A percentile compares a stretch with the other conserved stretches of the same genome.
Conservation (phyloP, 768 basidiomycete species). For the Suillus weaverae region DNA sequence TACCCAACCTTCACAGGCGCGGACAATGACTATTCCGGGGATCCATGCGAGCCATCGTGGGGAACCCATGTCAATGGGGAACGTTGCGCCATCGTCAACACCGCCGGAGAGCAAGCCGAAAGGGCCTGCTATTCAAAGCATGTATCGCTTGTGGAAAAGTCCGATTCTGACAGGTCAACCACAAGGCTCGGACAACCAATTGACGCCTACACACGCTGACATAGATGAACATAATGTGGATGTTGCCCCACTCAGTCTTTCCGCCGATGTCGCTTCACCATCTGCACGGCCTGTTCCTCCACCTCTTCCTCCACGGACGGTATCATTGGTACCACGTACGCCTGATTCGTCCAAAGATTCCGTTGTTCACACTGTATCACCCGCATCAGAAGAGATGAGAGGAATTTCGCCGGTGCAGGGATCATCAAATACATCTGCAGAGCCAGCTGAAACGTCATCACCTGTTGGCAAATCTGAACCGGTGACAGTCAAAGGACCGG, state of each 20-base stretch:
- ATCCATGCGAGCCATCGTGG: constrained; percentile 85
- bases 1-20: constrained; percentile 71
- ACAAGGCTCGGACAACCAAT: constrained; percentile 16
- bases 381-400: constrained; percentile 48
- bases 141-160: constrained; percentile 77
- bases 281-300: constrained; percentile 35
- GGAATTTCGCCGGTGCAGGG: constrained; percentile 25
- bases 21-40: constrained; percentile 84
- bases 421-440: constrained; percentile 9
- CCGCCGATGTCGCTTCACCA: constrained; percentile 20
- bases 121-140: constrained; percentile 60
- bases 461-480: constrained; percentile 9
- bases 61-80: constrained; percentile 84
- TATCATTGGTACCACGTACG: constrained; percentile 31
- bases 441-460: constrained; percentile 3
- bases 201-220: constrained; percentile 12
- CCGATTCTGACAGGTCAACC: constrained; percentile 38
- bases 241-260: constrained; percentile 29
- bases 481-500: constrained; percentile 4
- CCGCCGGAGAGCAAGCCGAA: constrained; percentile 39
- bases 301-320: constrained; percentile 44
- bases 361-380: constrained; percentile 25
- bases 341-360: constrained; percentile 26
- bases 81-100: constrained; percentile 52
- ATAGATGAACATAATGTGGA: constrained; percentile 28